Evolutionary conservation across 805 yeast genomes (phyloP).

Genomic region (Candida vaughaniae): DNA sequence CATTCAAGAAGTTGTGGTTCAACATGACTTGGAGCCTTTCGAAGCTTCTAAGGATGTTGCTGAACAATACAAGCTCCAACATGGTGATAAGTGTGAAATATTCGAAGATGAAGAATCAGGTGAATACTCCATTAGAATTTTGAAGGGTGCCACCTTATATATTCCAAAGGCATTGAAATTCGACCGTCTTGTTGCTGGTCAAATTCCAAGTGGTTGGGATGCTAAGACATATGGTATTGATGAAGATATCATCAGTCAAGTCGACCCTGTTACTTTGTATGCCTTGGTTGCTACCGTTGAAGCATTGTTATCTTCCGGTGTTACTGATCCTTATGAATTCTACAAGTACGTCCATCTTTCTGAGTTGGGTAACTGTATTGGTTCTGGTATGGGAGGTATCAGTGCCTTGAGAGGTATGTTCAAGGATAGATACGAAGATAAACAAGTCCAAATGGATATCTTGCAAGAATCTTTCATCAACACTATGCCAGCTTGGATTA

Average conservation of each 20-base stretch:
- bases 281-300: constrained; percentile 94
- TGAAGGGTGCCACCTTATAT: constrained; percentile 88
- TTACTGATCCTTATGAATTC: constrained; percentile 98
- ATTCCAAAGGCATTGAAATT: constrained; percentile 85
- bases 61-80: constrained; percentile 88
- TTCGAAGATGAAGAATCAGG: constrained; percentile 87
- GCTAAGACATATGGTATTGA: constrained; percentile 93
- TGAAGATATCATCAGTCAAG: constrained; percentile 90
- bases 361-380: constrained; percentile 98
- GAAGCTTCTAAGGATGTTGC: constrained; percentile 96
- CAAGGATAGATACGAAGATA: constrained; percentile 88
- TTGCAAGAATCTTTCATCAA: constrained; percentile 98
- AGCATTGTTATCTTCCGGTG: constrained; percentile 90
- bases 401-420: constrained; percentile 96
- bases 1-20: constrained; percentile 93
- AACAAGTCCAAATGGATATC: constrained; percentile 95
- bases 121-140: constrained; percentile 84
- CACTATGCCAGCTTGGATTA: constrained; percentile 99
- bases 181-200: constrained; percentile 84
- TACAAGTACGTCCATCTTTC: constrained; percentile 97
- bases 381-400: constrained; percentile 99
- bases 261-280: constrained; percentile 91
- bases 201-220: constrained; percentile 98
- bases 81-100: constrained; percentile 90
- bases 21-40: constrained; percentile 94